Conservation (phyloP, 164 flowering plant species). For the Tetrastigma voinierianum region DNA sequence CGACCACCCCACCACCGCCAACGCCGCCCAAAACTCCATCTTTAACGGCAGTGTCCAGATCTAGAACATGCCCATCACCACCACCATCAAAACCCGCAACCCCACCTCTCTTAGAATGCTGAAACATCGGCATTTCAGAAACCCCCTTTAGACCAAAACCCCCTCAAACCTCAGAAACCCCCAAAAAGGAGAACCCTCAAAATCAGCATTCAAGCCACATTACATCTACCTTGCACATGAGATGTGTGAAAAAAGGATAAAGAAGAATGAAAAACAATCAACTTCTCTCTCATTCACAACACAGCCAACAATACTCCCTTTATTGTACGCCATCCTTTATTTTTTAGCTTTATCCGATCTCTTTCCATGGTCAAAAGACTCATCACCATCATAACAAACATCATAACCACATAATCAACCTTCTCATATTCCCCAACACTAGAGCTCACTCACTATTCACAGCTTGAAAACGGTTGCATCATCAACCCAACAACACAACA, state of each 20-base stretch:
- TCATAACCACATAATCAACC: conserved; percentile 21
- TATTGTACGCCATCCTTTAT: conserved; percentile 3
- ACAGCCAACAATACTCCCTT: conserved; percentile 13
- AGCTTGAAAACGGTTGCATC: conserved; percentile 20
- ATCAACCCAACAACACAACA: not conserved
- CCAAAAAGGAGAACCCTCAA: not conserved
- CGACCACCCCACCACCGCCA: conserved; percentile 20
- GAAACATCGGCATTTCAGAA: conserved; percentile 33
- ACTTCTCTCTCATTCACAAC: conserved; percentile 15
- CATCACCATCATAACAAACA: conserved; percentile 13
- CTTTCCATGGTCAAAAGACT: conserved; percentile 34
- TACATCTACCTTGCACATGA: conserved; percentile 11
- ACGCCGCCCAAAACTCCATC: conserved; percentile 50
- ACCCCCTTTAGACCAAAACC: conserved; percentile 3
- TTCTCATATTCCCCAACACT: conserved; percentile 13
- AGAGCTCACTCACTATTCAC: conserved; percentile 15
- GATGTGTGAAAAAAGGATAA: conserved; percentile 8
- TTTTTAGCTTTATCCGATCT: conserved; percentile 11
- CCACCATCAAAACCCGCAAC: conserved; percentile 26
- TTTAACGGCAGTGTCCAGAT: conserved; percentile 60
- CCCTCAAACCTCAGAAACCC: conserved; percentile 6
- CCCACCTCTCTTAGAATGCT: conserved; percentile 24
- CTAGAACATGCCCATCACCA: conserved; percentile 44
- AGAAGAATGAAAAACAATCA: not conserved
- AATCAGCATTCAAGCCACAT: conserved; percentile 14